Conservation (phyloP, 805 yeast genomes). For the Starmerella floricola region DNA sequence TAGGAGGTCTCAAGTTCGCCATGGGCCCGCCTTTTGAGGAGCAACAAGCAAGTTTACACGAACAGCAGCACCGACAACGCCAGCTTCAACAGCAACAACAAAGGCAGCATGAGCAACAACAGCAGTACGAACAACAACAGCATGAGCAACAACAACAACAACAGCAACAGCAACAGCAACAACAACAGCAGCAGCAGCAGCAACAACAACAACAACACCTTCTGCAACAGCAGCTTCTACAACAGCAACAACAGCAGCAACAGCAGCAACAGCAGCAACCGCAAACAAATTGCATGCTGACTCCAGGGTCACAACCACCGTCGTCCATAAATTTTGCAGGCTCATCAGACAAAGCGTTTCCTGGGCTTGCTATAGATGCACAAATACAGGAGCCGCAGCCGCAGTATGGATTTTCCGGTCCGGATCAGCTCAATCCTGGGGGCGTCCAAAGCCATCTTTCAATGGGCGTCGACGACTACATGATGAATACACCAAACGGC, state of each 20-base stretch:
- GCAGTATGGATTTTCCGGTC: not conserved
- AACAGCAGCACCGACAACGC: not conserved
- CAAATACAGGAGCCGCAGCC: too few relatives aligned
- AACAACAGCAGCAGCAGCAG: conserved; percentile 3
- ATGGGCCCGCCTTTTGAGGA: not conserved
- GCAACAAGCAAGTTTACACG: not conserved
- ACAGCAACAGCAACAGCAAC: conserved; percentile 1
- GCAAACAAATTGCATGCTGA: not conserved
- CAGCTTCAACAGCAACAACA: conserved; percentile 15
- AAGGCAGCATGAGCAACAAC: conserved; percentile 17
- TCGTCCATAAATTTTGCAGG: too few relatives aligned
- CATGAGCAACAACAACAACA: conserved; percentile 9
- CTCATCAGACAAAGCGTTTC: too few relatives aligned
- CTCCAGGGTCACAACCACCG: not conserved
- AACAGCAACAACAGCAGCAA: not conserved
- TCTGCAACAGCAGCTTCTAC: not conserved
- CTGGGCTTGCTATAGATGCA: too few relatives aligned
- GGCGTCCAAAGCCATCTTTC: not conserved
- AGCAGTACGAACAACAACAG: conserved; percentile 7
- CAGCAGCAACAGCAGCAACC: too few relatives aligned
- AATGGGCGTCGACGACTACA: too few relatives aligned
- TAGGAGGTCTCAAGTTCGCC: not conserved
- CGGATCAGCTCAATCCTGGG: not conserved
- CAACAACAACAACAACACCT: not conserved
- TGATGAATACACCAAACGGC: too few relatives aligned